phyloP scores from a whole-genome alignment of 805 yeast genomes.

The Jamesozyma jinghongensis region DNA sequence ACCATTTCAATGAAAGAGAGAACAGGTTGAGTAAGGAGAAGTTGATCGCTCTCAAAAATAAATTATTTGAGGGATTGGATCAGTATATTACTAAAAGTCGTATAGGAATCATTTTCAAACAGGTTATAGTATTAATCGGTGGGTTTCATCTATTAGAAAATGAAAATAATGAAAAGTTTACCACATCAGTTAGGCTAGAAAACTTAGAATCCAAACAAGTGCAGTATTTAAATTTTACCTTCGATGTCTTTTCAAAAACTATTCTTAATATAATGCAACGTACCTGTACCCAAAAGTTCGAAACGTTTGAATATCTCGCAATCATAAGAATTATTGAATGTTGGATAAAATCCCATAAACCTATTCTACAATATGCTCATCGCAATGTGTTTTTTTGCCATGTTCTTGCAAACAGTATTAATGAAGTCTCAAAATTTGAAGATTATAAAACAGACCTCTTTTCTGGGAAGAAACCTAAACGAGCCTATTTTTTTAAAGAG shows the following conservation, averaged over 20 bases:
- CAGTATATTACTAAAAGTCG: neutral
- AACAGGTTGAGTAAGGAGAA: neutral
- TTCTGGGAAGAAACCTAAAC: conserved; percentile 6
- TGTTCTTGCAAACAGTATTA: conserved; percentile 20
- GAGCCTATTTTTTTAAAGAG: conserved; percentile 12
- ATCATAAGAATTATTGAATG: conserved; percentile 40
- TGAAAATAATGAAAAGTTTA: conserved; percentile 1
- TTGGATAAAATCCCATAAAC: conserved; percentile 45
- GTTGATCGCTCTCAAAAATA: conserved; percentile 8
- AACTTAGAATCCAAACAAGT: conserved; percentile 1
- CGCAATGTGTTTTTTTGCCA: conserved; percentile 23
- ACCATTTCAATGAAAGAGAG: conserved; percentile 3
- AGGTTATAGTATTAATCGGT: conserved; percentile 18
- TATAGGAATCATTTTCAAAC: conserved; percentile 16
- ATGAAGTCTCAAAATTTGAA: conserved; percentile 13
- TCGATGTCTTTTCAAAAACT: conserved; percentile 32
- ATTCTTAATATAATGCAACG: conserved; percentile 19
- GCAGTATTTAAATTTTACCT: conserved; percentile 30
- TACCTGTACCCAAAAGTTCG: conserved; percentile 11
- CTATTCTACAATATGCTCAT: conserved; percentile 30
- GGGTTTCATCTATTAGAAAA: conserved; percentile 19
- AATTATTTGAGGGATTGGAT: conserved; percentile 10
- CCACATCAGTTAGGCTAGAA: conserved; percentile 2
- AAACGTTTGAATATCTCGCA: conserved; percentile 24
- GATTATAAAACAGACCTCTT: neutral